Evolutionary conservation across 73 alveolate species (phyloP), one percentile per base, ranked within the genome.

Genomic region (Symbiodinium natans): DNA sequence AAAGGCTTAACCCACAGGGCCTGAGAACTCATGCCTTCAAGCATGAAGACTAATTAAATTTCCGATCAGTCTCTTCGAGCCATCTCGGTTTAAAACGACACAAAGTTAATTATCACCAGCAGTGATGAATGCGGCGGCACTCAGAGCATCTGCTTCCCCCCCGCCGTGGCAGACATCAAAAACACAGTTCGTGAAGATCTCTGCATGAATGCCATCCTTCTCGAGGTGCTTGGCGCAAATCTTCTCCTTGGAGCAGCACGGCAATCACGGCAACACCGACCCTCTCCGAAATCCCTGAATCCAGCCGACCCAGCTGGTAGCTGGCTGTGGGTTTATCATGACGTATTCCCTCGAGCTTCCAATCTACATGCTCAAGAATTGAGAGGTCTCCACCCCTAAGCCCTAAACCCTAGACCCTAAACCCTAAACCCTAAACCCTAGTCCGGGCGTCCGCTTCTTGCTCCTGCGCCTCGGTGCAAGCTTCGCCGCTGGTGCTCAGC

Each of bases 141-240:
- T 84, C 93, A 43, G 52, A 25, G 93, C 93, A 84, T 84, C 93
- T 46, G 46, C 80, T 46, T 84, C 93, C 29, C 93, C 93, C 9
- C 93, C 93, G 29, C 93, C 93, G 39, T 84, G 93, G 93, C 93
- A 84, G 23, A 84, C 93, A 84, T 84, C 93, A 46, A 41, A 84
- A 41, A 84, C 93, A 54, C 93, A 84, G 93, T 84, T 71, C 9
- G 31, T 34, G 80, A 83, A 83, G 48, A 83, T 46, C 73, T 83
- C 92, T 23, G 92, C 74, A n/a, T 83, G 74, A 83, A 40, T 39
- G 73, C 73, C 92, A 21, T 83, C 74, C 73, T 27, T 83, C 42
- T 41, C 73, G 74, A 83, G 92, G 41, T 83, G 92, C 48, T 83
- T 83, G 92, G 92, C 92, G 4, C 92, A 83, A 83, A 83, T 83